These are phyloP conservation scores for Cladophialophora bantiana DNA, from an alignment of 2,329 filamentous ascomycete genomes.

Conservation along the genomic window DNA sequence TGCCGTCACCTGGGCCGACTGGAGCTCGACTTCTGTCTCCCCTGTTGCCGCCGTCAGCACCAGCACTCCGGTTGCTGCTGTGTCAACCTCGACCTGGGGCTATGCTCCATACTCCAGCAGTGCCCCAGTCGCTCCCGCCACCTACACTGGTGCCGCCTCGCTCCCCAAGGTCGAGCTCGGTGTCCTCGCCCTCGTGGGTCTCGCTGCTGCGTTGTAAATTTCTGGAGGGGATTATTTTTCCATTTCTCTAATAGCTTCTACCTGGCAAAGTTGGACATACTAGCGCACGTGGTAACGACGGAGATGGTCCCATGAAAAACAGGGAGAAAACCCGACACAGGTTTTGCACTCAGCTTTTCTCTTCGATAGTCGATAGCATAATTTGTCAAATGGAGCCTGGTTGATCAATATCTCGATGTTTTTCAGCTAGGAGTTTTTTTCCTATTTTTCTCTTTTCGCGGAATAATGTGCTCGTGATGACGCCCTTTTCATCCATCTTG, in stretches of 20 bases:
- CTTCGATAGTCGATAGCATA: conserved; percentile 23
- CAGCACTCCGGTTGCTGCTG: conserved; percentile 13
- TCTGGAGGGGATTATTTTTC: conserved; percentile 1
- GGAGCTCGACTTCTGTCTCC: background rate
- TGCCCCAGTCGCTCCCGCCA: conserved; percentile 15
- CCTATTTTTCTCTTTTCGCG: background rate
- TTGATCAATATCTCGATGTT: conserved; percentile 21
- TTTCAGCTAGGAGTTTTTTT: conserved; percentile 20
- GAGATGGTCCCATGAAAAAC: conserved; percentile 8
- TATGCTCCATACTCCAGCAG: conserved; percentile 9
- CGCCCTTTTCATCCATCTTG: background rate
- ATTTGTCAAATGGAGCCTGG: conserved; percentile 22
- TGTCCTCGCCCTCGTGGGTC: conserved; percentile 24
- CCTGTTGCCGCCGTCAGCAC: background rate
- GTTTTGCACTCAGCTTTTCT: conserved; percentile 5
- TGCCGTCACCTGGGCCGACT: conserved; percentile 17
- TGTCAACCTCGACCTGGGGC: conserved; percentile 14
- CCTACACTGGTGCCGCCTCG: conserved; percentile 18
- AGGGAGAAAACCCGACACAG: background rate
- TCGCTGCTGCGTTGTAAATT: conserved; percentile 21
- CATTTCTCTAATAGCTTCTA: conserved; percentile 6
- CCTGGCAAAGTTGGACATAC: conserved; percentile 7
- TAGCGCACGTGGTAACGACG: conserved; percentile 4
- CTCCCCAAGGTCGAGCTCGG: conserved; percentile 24
- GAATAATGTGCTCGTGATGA: background rate